phyloP scores from a whole-genome alignment of 805 yeast genomes.

The Lipomyces mesembrius region DNA sequence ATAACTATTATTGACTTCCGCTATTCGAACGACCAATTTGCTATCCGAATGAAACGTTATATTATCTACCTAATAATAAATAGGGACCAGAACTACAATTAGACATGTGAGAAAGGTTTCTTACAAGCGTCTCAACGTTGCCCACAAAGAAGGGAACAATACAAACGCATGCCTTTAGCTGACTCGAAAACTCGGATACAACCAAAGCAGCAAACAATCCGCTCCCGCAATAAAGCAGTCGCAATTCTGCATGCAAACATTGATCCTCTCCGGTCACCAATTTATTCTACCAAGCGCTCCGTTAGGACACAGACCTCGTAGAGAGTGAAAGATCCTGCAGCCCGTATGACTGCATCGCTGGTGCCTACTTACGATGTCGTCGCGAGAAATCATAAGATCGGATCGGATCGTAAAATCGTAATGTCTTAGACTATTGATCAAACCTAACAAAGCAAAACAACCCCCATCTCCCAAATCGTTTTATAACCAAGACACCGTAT shows the following conservation, averaged over 20 bases:
- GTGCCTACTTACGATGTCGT: conserved; percentile 1
- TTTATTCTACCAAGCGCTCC: conserved; percentile 39
- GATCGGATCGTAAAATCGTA: background rate
- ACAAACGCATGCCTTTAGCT: conserved; percentile 30
- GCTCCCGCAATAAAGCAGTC: background rate
- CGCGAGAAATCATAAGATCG: background rate
- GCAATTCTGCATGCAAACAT: background rate
- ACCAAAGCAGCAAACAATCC: background rate
- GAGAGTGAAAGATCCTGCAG: conserved; percentile 32
- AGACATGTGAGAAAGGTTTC: conserved; percentile 31
- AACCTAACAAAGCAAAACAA: background rate
- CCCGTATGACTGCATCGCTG: conserved; percentile 39
- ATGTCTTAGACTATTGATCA: background rate
- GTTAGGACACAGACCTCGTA: conserved; percentile 30
- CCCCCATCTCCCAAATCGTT: background rate
- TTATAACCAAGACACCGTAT: background rate
- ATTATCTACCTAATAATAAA: background rate
- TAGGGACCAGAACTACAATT: background rate
- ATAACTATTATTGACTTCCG: too few species aligned
- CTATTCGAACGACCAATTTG: too few species aligned
- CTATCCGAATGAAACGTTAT: background rate
- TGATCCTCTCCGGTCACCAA: too few species aligned
- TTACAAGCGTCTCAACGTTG: conserved; percentile 18
- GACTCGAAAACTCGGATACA: conserved; percentile 7
- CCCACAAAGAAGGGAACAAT: background rate